Evolutionary conservation across 2,329 filamentous ascomycete genomes (phyloP).

Genomic region (Colletotrichum tabaci): DNA sequence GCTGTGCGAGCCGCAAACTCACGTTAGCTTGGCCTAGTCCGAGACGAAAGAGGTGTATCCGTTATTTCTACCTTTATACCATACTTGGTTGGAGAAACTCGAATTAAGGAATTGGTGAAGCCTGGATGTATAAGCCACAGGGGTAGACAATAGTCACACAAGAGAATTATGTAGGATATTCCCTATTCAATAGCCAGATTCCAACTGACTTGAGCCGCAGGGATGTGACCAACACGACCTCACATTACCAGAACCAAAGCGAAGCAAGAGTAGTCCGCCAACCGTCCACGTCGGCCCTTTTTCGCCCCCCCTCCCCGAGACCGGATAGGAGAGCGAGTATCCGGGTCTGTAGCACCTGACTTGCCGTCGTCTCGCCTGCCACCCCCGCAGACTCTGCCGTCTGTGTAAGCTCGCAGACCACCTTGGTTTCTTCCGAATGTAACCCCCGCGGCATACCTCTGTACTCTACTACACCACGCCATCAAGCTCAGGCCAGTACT

Average conservation of each 20-base stretch:
- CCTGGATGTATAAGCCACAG: background rate
- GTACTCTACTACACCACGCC: slow-evolving; percentile 8
- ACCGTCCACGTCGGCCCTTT: background rate
- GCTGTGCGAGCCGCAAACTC: background rate
- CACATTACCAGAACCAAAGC: background rate
- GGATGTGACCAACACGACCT: no score
- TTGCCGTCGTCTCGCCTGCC: background rate
- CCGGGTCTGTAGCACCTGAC: background rate
- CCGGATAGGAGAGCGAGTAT: background rate
- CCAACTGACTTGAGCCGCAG: background rate
- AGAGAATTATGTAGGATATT: no score
- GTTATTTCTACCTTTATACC: background rate
- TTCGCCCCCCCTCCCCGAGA: background rate
- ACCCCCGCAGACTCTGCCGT: slow-evolving; percentile 13
- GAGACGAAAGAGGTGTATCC: background rate
- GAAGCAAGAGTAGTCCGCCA: no score
- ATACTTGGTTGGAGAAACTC: background rate
- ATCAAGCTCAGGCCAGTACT: background rate
- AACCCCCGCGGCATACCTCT: slow-evolving; percentile 15
- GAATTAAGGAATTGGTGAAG: background rate
- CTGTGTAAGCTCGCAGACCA: background rate
- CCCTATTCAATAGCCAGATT: no score
- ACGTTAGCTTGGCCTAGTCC: background rate
- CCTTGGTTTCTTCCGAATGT: slow-evolving; percentile 27
- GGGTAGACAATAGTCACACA: no score